Evolutionary conservation across 2,329 filamentous ascomycete species (phyloP).

Genomic region (Aureobasidium sp.): DNA sequence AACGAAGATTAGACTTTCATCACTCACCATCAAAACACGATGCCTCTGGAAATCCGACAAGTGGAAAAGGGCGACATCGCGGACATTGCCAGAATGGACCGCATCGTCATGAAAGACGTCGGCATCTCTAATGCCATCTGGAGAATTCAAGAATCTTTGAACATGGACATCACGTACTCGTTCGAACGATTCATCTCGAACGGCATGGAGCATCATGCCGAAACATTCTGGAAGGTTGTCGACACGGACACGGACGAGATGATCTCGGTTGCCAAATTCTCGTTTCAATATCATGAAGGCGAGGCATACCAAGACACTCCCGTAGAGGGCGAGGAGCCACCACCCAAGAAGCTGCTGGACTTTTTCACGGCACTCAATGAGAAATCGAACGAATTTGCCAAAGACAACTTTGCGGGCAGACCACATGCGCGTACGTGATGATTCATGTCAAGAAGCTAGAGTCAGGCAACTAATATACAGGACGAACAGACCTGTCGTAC

Average conservation of each 20-base stretch:
- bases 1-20: not conserved
- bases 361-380: slow-evolving; percentile 15
- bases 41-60: slow-evolving; percentile 22
- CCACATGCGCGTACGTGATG: slow-evolving; percentile 20
- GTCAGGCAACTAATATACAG: not conserved
- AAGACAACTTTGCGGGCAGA: slow-evolving; percentile 16
- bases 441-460: not conserved
- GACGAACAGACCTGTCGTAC: slow-evolving; percentile 21
- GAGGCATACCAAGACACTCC: not conserved
- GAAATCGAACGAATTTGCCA: slow-evolving; percentile 15
- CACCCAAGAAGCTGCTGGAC: not conserved
- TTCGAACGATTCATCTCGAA: not conserved
- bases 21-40: not conserved
- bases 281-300: slow-evolving; percentile 15
- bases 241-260: slow-evolving; percentile 24
- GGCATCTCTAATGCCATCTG: slow-evolving; percentile 19
- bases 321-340: not conserved
- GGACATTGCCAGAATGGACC: slow-evolving; percentile 22
- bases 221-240: slow-evolving; percentile 21
- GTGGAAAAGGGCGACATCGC: slow-evolving; percentile 21
- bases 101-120: slow-evolving; percentile 19
- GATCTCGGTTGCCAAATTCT: slow-evolving; percentile 27
- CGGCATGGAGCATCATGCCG: slow-evolving; percentile 1
- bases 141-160: not conserved
- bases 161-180: not conserved